Evolutionary conservation across 108 stramenopile genomes (phyloP), one percentile per base, ranked within the genome.

Genomic region (Nannochloropsis gaditana): DNA sequence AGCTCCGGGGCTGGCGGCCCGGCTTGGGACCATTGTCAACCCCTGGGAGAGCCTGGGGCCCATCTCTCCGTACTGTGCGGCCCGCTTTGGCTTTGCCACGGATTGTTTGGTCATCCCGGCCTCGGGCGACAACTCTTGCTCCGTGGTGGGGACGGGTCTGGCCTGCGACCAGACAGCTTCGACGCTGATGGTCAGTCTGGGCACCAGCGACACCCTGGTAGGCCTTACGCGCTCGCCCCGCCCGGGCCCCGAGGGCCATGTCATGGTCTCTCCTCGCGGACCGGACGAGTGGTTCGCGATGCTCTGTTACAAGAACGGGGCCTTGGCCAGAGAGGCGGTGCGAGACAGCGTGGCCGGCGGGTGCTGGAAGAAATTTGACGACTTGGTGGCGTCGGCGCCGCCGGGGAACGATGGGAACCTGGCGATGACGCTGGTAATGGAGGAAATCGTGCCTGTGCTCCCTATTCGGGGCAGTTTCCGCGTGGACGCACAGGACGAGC

Each of bases 241-340:
- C 47, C 89, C 89, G 41, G 83, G 45, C 19, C 11, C 11, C 21
- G 83, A 90, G 83, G 90, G 90, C 1, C 90, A 90, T 83, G 81
- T 90, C 6, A 89, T 90, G 83, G 86, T 73, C 42, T 84, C 84
- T n/a, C 86, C 88, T 41, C 73, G 79, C 21, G 83, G 80, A 4
- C 44, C 82, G 41, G 86, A 43, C 21, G 84, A 59, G 21, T 89
- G 17, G 73, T 85, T 89, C 41, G 88, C 84, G 42, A 86, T 90
- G 85, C 86, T 90, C 31, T 88, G 88, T 31, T 90, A 89, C 86
- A 86, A 86, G 73, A 90, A 90, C 88, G 90, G 88, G 11, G 44
- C 86, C 8, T 41, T 86, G 44, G 42, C 79, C 5, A 86, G 90
- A 42, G 79, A 88, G 47, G 47, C 82, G 10, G 82, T 90, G 45